Conservation (phyloP, 2,329 filamentous ascomycete genomes). For the Plenodomus tracheiphilus region DNA sequence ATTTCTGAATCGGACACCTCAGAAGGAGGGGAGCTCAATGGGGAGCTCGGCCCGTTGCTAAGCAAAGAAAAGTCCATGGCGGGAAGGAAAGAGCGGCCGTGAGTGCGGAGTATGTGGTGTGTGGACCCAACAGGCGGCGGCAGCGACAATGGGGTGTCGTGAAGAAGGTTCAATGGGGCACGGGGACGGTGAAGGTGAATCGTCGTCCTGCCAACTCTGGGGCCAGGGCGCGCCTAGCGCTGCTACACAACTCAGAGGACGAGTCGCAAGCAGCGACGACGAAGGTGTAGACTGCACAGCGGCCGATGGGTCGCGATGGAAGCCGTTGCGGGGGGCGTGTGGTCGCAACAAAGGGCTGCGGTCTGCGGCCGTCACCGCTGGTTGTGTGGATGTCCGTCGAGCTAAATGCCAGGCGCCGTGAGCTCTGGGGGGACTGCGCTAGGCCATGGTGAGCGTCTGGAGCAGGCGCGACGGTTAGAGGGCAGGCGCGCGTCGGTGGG, state of each 20-base stretch:
- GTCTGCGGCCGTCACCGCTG: constrained; percentile 25
- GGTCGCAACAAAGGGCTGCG: constrained; percentile 6
- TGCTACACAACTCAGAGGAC: constrained; percentile 1
- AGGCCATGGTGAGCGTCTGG: constrained; percentile 26
- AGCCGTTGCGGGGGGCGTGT: constrained; percentile 5
- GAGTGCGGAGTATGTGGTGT: constrained; percentile 6
- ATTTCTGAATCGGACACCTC: constrained; percentile 41
- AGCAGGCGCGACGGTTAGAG: constrained; percentile 17
- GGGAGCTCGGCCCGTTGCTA: constrained; percentile 39
- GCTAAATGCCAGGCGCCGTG: constrained; percentile 22
- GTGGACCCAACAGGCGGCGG: constrained; percentile 10
- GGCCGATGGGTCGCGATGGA: not conserved
- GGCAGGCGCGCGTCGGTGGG: constrained; percentile 21
- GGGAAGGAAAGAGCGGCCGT: constrained; percentile 7
- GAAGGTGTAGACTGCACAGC: not conserved
- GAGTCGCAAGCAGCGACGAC: not conserved
- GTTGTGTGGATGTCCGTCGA: constrained; percentile 12
- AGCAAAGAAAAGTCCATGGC: constrained; percentile 33
- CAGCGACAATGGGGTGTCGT: constrained; percentile 15
- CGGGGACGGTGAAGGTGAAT: constrained; percentile 6
- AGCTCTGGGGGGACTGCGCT: constrained; percentile 13
- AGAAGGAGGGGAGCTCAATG: constrained; percentile 45
- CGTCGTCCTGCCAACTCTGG: constrained; percentile 8
- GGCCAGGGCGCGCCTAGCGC: constrained; percentile 11
- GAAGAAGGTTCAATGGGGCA: constrained; percentile 9